phyloP scores from a whole-genome alignment of 139 green algal species.

The Picocystis salinarum region DNA sequence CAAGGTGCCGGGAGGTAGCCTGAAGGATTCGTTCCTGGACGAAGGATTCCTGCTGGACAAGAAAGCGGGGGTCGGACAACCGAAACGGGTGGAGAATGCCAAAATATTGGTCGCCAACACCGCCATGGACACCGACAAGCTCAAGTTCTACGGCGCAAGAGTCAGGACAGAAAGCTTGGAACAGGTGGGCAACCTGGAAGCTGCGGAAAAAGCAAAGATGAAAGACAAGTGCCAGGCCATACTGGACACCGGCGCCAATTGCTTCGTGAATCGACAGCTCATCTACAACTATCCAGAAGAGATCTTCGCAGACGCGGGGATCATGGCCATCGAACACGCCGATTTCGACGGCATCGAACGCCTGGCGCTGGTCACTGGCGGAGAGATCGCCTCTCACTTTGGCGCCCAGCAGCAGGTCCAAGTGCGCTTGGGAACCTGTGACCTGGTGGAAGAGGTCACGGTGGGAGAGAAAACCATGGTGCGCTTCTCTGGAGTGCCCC shows the following conservation, averaged over 20 bases:
- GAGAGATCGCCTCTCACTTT: slow-evolving; percentile 94
- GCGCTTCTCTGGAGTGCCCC: slow-evolving; percentile 75
- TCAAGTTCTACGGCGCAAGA: slow-evolving; percentile 94
- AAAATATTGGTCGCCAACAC: slow-evolving; percentile 98
- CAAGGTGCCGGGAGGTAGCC: slow-evolving; percentile 85
- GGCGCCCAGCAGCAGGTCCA: slow-evolving; percentile 51
- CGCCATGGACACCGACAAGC: slow-evolving; percentile 98
- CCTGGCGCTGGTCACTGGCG: slow-evolving; percentile 84
- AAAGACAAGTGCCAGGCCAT: slow-evolving; percentile 73
- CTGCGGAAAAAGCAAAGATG: slow-evolving; percentile 96
- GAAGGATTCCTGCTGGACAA: slow-evolving; percentile 99
- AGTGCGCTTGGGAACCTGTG: slow-evolving; percentile 74
- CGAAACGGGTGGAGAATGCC: slow-evolving; percentile 82
- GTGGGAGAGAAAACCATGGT: slow-evolving; percentile 75
- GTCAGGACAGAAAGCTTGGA: slow-evolving; percentile 13
- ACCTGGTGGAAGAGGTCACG: slow-evolving; percentile 72
- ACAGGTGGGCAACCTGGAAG: slow-evolving; percentile 83
- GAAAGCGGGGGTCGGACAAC: slow-evolving; percentile 89
- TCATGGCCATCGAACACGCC: slow-evolving; percentile 59
- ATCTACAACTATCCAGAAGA: slow-evolving; percentile 99
- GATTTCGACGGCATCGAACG: slow-evolving; percentile 91
- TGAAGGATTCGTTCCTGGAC: slow-evolving; percentile 89
- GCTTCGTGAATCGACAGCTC: slow-evolving; percentile 96
- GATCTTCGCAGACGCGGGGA: slow-evolving; percentile 63
- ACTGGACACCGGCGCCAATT: slow-evolving; percentile 79